Evolutionary conservation across 176 grass and related monocot genomes (phyloP).

Genomic region (bread wheat (Triticum aestivum)): DNA sequence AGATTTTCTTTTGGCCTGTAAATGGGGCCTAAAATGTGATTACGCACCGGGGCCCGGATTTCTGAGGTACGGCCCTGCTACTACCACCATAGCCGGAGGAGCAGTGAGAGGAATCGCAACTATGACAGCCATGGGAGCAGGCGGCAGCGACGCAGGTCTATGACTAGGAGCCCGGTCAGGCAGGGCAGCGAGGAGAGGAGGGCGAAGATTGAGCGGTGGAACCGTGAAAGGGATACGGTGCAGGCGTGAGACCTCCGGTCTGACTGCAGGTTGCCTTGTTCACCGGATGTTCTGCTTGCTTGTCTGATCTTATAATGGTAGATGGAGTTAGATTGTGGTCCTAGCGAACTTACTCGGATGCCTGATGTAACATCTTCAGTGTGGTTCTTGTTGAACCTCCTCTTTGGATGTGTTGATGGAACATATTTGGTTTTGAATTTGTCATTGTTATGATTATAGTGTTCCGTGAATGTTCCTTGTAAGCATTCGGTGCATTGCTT

Average conservation of each 20-base stretch:
- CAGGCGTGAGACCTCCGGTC: slow-evolving; percentile 5
- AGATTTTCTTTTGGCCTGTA: too few species aligned
- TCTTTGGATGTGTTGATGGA: neutral
- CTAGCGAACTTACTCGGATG: neutral
- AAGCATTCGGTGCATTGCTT: too few species aligned
- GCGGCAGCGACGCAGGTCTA: slow-evolving; percentile 40
- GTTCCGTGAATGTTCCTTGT: neutral
- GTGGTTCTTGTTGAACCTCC: neutral
- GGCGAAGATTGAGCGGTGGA: slow-evolving; percentile 78
- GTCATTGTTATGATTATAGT: neutral
- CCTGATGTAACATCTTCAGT: neutral
- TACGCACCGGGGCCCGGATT: too few species aligned
- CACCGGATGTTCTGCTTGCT: neutral
- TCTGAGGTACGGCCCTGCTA: neutral
- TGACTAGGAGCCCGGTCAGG: slow-evolving; percentile 47
- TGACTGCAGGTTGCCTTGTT: neutral
- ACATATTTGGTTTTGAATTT: slow-evolving; percentile 12
- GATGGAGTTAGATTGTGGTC: neutral
- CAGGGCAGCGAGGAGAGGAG: slow-evolving; percentile 77
- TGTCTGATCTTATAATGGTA: neutral
- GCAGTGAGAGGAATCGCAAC: slow-evolving; percentile 52
- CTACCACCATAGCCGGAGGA: slow-evolving; percentile 31
- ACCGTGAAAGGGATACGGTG: slow-evolving; percentile 59
- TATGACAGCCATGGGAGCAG: slow-evolving; percentile 47
- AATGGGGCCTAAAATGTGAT: too few species aligned